phyloP scores from a whole-genome alignment of 2,329 filamentous ascomycete species.

The Hymenoscyphus infarciens region DNA sequence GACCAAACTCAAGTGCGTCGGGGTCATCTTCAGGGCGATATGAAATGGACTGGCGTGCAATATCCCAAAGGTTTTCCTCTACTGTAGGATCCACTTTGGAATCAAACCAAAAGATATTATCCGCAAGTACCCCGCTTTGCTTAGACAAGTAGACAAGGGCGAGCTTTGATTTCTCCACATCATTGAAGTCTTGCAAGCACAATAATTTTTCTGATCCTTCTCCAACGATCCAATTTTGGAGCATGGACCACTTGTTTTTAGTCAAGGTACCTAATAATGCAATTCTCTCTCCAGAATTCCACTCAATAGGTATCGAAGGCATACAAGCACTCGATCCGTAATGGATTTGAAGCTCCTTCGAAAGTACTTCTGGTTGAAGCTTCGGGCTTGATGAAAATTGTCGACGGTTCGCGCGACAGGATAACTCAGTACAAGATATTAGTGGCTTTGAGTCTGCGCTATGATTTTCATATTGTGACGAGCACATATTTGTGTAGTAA shows the following conservation, averaged over 20 bases:
- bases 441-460: not conserved
- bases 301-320: not conserved
- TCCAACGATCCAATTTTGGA: not conserved
- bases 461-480: no score
- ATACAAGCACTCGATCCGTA: not conserved
- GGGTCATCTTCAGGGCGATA: not conserved
- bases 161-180: not conserved
- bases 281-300: not conserved
- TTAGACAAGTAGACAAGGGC: not conserved
- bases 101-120: slow-evolving; percentile 1
- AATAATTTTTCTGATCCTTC: not conserved
- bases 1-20: not conserved
- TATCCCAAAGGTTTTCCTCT: slow-evolving; percentile 1
- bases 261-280: not conserved
- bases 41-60: not conserved
- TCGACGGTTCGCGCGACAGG: not conserved
- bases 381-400: not conserved
- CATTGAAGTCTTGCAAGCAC: not conserved
- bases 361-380: not conserved
- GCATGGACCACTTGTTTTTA: not conserved
- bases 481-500: not conserved
- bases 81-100: not conserved
- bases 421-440: not conserved
- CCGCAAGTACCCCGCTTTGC: not conserved
- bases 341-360: not conserved